A percentile compares a stretch with the other conserved stretches of the same genome.
Conservation (phyloP, 208 protist species). For the Balamuthia mandrillaris region DNA sequence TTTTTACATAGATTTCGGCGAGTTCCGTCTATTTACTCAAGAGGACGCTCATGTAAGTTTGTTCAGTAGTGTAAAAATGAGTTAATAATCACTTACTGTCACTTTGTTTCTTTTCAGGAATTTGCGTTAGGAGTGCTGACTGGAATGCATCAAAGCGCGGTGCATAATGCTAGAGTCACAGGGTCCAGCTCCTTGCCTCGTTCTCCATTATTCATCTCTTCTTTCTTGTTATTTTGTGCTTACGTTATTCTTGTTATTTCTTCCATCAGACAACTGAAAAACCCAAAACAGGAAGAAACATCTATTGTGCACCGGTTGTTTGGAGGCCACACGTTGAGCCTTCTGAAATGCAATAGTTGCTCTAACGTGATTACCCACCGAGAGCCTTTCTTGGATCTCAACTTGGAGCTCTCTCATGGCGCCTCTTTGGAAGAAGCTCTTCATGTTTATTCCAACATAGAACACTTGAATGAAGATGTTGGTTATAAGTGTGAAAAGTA, state of each 20-base stretch:
- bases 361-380: neutral
- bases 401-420: constrained; percentile 11
- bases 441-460: constrained; percentile 7
- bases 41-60: constrained; percentile 35
- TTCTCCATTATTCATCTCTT: neutral
- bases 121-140: neutral
- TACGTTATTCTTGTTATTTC: neutral
- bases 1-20: neutral
- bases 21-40: constrained; percentile 20
- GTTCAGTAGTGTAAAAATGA: neutral
- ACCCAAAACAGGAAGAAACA: neutral
- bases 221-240: neutral
- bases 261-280: neutral
- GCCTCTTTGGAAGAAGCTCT: constrained; percentile 22
- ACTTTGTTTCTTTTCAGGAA: neutral
- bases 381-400: constrained; percentile 34
- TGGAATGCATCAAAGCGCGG: neutral
- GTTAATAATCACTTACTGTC: neutral
- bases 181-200: neutral
- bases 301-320: constrained; percentile 28
- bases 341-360: neutral
- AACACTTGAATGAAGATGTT: neutral
- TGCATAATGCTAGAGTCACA: neutral
- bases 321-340: neutral
- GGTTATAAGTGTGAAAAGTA: constrained; percentile 26